phyloP scores from a whole-genome alignment of 352 stramenopile genomes.

The Pythium rhizo-oryzae region DNA sequence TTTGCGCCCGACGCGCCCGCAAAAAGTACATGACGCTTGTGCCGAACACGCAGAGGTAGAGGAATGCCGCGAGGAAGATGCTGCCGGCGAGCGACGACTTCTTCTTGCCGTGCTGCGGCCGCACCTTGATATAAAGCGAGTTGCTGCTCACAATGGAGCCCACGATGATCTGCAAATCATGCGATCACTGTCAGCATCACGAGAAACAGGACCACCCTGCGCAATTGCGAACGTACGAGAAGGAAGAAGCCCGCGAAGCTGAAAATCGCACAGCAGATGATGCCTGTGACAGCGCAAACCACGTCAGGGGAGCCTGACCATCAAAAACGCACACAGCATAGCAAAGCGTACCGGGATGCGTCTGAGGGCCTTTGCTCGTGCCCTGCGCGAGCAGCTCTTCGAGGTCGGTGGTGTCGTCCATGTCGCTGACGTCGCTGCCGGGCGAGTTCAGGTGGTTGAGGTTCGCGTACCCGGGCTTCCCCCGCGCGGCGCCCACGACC shows the following conservation, averaged over 20 bases:
- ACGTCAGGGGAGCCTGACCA: neutral
- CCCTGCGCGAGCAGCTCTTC: conserved; percentile 79
- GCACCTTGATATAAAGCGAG: conserved; percentile 87
- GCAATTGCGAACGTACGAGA: conserved; percentile 40
- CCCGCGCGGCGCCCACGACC: conserved; percentile 49
- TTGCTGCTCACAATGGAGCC: conserved; percentile 86
- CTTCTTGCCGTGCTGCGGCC: conserved; percentile 74
- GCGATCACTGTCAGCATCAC: neutral
- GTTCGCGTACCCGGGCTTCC: conserved; percentile 81
- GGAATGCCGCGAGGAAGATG: conserved; percentile 86
- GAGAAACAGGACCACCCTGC: neutral
- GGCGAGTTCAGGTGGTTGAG: conserved; percentile 85
- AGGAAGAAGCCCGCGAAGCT: conserved; percentile 74
- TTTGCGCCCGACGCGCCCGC: conserved; percentile 72
- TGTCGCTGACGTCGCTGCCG: conserved; percentile 72
- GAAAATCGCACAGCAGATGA: conserved; percentile 80
- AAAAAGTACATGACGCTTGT: conserved; percentile 89
- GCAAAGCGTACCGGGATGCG: conserved; percentile 53
- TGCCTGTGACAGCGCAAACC: conserved; percentile 35
- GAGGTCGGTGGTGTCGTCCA: conserved; percentile 79
- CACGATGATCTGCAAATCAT: conserved; percentile 51
- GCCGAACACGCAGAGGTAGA: conserved; percentile 86
- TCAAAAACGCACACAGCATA: neutral
- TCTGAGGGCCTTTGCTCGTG: conserved; percentile 73
- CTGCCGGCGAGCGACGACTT: conserved; percentile 84